Conservation (phyloP, 148 eudicot genomes). For the Spergularia marina region DNA sequence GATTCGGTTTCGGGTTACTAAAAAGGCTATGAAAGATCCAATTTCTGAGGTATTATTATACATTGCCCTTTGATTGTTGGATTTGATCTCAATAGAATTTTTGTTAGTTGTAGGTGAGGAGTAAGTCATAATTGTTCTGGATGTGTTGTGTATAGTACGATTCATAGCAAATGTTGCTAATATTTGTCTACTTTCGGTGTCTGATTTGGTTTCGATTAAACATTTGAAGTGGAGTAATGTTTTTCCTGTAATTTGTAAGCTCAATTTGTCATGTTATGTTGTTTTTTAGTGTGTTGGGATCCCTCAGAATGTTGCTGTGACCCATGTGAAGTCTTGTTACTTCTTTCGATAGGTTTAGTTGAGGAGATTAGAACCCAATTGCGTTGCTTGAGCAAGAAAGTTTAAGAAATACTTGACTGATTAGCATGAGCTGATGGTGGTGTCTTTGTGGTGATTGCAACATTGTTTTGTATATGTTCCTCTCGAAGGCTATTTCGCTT, state of each 20-base stretch:
- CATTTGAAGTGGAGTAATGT: background rate
- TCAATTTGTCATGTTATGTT: background rate
- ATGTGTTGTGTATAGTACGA: background rate
- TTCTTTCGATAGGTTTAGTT: background rate
- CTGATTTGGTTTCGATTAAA: background rate
- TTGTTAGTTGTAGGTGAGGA: background rate
- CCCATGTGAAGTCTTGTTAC: background rate
- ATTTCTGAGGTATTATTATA: slow-evolving; percentile 76
- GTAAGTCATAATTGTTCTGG: background rate
- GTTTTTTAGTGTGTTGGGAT: background rate
- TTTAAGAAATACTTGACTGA: background rate
- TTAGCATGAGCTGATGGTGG: background rate
- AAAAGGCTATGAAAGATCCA: slow-evolving; percentile 76
- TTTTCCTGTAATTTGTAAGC: background rate
- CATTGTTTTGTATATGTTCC: background rate
- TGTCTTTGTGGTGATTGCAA: background rate
- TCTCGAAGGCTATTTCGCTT: background rate
- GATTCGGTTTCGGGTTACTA: slow-evolving; percentile 73
- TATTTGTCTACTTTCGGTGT: background rate
- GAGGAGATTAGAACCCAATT: background rate
- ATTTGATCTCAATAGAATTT: background rate
- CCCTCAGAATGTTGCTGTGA: background rate
- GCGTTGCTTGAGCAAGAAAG: background rate
- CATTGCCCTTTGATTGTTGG: background rate
- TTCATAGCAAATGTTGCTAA: background rate